Evolutionary conservation across 768 basidiomycete genomes (phyloP).

Genomic region (Naematelia aurantialba): DNA sequence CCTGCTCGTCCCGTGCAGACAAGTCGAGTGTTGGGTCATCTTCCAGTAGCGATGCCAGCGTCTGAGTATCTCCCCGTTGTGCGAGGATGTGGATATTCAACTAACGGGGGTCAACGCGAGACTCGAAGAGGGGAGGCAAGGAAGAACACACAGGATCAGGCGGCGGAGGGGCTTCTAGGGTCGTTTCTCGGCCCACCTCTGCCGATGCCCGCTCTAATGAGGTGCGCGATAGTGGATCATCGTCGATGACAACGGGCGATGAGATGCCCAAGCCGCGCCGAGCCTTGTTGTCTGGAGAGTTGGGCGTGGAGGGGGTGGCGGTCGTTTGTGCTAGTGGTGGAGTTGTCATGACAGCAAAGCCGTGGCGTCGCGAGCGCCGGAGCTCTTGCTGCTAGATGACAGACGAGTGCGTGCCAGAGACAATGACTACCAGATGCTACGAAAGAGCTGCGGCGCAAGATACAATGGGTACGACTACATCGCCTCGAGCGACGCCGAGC

Average conservation of each 20-base stretch:
- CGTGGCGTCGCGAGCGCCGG: background rate
- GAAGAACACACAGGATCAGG: background rate
- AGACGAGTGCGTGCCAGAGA: no score
- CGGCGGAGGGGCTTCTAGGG: background rate
- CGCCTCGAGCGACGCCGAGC: no score
- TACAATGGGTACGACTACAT: no score
- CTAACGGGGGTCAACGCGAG: background rate
- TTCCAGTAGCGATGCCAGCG: conserved; percentile 15
- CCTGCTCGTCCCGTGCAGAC: conserved; percentile 66
- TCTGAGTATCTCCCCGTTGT: conserved; percentile 64
- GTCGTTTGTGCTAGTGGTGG: background rate
- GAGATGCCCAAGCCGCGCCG: background rate
- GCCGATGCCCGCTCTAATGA: background rate
- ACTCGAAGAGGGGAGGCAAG: background rate
- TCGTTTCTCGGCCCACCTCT: background rate
- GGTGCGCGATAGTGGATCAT: background rate
- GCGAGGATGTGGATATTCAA: conserved; percentile 71
- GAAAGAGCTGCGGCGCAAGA: no score
- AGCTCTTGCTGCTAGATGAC: no score
- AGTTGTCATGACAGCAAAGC: background rate
- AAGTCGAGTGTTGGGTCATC: conserved; percentile 27
- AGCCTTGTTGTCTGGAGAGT: background rate
- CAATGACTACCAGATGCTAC: no score
- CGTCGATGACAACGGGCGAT: background rate
- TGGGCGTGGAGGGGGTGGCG: background rate